Base-by-base conservation (phyloP, 2,329 filamentous ascomycete species). In the Aureobasidium namibiae region DNA sequence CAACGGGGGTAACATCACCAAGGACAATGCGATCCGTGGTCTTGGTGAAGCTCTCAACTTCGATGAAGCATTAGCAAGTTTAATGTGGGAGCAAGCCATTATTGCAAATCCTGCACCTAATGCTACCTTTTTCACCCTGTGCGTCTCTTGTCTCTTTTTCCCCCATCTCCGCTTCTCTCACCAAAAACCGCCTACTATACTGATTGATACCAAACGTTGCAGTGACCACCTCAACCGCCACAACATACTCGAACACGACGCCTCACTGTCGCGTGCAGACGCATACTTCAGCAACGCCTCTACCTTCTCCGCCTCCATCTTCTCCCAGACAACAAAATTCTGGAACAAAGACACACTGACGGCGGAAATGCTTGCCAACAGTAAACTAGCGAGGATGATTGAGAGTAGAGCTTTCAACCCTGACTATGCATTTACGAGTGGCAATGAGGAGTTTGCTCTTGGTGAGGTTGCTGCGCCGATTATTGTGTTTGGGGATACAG, bases 1-100 rank as follows among this genome's bases (percentile, higher is more conserved):
- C 39, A 56, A 63, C 31, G 63, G 63, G 36, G 39, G 59, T 16
- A 59, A 60, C 23, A 61, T 62, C 59, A 58, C 53, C 24, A 50
- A 50, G 13, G 18, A 38, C n/a, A 50, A 50, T 13, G 46, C 46
- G 3, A 50, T 50, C 31, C 24, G 11, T 38, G 46, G 46, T 26
- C 46, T 50, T 4, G 4, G 13, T 10, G 46, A 50, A 13, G 31
- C 18, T 4, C 18, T 50, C 3, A 50, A 50, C 31, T 50, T 50
- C 13, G 46, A 50, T 13, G 46, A 31, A 16, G 24, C 31, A 14
- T 33, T 50, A 8, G 46, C 46, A 6, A 23, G 26, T 10, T n/a
- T 50, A 13, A 50, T 50, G 46, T 50, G 46, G 46, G 46, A 50
- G 3, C 46, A 50, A 50, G 46, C 46, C 21, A 50, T 50, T 14